These are phyloP conservation scores for Mortierella sp. DNA, from an alignment of 371 early-diverging fungal genomes.

Conservation along the genomic window DNA sequence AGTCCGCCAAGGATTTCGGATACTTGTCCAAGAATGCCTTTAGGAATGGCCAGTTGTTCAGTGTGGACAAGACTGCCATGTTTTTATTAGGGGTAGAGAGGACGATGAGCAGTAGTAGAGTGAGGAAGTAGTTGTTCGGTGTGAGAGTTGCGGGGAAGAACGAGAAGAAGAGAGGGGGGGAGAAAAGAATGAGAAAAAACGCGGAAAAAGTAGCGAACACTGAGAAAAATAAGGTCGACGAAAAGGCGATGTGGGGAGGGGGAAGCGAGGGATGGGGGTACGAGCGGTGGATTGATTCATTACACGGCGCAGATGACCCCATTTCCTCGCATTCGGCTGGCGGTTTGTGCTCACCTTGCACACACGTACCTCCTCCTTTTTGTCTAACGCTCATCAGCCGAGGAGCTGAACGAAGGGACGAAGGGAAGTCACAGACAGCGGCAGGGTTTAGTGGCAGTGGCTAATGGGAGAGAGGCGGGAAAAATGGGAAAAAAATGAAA, in stretches of 20 bases:
- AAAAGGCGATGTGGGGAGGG: neutral
- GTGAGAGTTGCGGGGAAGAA: neutral
- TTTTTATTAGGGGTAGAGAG: neutral
- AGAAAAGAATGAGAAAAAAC: neutral
- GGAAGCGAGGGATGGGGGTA: neutral
- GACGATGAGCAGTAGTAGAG: neutral
- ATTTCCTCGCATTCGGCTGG: neutral
- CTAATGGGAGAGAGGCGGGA: neutral
- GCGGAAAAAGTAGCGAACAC: neutral
- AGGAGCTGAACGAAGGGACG: neutral
- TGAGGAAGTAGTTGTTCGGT: neutral
- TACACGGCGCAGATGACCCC: neutral
- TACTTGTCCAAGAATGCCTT: slow-evolving; percentile 18
- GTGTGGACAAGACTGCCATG: slow-evolving; percentile 34
- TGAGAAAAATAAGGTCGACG: neutral
- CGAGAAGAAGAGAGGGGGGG: neutral
- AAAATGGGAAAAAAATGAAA: neutral
- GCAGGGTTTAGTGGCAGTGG: neutral
- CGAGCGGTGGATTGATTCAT: neutral
- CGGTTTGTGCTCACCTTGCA: neutral
- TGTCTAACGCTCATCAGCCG: neutral
- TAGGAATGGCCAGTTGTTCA: slow-evolving; percentile 6
- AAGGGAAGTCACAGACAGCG: neutral
- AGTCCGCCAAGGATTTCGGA: slow-evolving; percentile 12
- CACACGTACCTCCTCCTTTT: neutral